Base-by-base conservation (phyloP, 306 rosid species). In the Castanea crenata region DNA sequence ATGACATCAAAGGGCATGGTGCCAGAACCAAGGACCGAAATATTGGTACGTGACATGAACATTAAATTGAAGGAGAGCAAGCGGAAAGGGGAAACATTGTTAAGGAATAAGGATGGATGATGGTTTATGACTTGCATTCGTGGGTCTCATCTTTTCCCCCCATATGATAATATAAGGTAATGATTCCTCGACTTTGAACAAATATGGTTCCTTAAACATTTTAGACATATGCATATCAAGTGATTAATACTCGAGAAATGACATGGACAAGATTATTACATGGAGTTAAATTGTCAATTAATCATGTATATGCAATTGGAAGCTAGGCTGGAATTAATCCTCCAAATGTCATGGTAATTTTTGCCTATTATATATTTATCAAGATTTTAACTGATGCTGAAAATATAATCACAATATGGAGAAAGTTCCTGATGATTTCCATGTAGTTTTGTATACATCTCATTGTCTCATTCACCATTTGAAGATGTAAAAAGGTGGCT, bases 1-100 rank as follows among this genome's bases (percentile, higher is more conserved):
- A 90, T 94, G 96, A 85, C 67, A 41, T 41, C 46, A 41, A 41
- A 41, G 3, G 46, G 46, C 46, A 41, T 41, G 46, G 46, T 41
- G 46, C 46, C 46, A 41, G 46, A 41, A 41, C 46, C 46, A 41
- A 41, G 46, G 46, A 41, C 46, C 0, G 11, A 41, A 41, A 41
- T 41, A 41, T 41, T 41, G 46, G 46, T 41, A 41, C 3, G 12
- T 8, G 12, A 41, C 46, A 41, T 41, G 46, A 41, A 41, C 46
- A 8, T 41, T 41, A 41, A 41, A 41, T 41, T 8, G 46, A 58
- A 80, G 80, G 76, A 81, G 78, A 70, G 61, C 58, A 15, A 75
- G 73, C 27, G 49, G 71, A 74, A 75, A 61, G 75, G 18, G 69
- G 61, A 69, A 71, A 41, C 12, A 41, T 41, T 41, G 46, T 41